Conservation (phyloP, 306 rosid species). For the Pachyrhizus erosus region DNA sequence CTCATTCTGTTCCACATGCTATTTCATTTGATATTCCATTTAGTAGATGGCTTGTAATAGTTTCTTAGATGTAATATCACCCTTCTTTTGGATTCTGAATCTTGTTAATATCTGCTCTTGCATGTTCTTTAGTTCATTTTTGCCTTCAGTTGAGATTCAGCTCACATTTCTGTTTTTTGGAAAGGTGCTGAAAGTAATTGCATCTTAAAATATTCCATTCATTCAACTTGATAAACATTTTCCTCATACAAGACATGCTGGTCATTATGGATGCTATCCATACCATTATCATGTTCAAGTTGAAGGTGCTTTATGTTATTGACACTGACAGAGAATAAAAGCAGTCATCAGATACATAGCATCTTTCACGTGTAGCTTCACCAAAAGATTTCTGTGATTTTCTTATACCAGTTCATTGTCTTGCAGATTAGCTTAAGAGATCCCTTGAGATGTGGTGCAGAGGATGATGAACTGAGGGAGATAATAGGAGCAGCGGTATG, state of each 20-base stretch:
- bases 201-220: constrained; percentile 13
- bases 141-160: background rate
- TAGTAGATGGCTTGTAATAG: background rate
- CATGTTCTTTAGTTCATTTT: background rate
- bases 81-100: background rate
- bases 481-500: constrained; percentile 88
- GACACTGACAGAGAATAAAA: background rate
- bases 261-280: background rate
- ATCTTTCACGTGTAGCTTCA: constrained; percentile 8
- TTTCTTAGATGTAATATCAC: background rate
- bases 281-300: background rate
- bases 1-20: background rate
- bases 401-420: constrained; percentile 2
- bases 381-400: constrained; percentile 10
- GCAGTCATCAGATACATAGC: background rate
- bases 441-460: constrained; percentile 79
- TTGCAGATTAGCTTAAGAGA: constrained; percentile 92
- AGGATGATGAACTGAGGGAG: constrained; percentile 73
- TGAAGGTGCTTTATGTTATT: background rate
- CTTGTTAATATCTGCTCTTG: background rate
- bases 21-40: background rate
- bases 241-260: background rate
- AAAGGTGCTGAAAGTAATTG: background rate
- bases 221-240: background rate
- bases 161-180: background rate